These are phyloP conservation scores for Paxillus involutus DNA, from an alignment of 768 basidiomycete genomes.

Conservation along the genomic window DNA sequence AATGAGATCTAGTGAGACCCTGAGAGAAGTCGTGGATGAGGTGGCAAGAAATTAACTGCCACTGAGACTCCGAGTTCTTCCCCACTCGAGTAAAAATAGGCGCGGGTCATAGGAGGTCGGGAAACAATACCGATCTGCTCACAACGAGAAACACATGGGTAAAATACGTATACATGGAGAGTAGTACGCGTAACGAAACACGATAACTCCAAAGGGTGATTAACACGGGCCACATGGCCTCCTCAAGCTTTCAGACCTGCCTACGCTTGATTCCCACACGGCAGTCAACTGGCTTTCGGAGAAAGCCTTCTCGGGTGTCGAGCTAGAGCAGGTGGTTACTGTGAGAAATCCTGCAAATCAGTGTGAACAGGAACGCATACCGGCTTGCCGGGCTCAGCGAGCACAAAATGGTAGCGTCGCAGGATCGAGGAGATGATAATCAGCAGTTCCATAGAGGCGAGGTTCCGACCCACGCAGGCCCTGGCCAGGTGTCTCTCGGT, in stretches of 20 bases:
- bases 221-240: neutral
- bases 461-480: constrained; percentile 82
- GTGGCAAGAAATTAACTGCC: neutral
- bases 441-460: constrained; percentile 76
- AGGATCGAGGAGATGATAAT: constrained; percentile 82
- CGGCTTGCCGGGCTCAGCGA: constrained; percentile 55
- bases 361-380: constrained; percentile 36
- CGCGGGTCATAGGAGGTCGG: too few species aligned
- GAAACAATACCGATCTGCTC: neutral
- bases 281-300: constrained; percentile 79
- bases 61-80: neutral
- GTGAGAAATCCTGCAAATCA: constrained; percentile 4
- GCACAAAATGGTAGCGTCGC: constrained; percentile 71
- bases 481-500: constrained; percentile 33
- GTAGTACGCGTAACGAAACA: neutral
- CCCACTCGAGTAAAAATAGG: too few species aligned
- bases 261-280: constrained; percentile 71
- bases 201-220: neutral
- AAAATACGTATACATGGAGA: neutral
- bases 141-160: neutral
- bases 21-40: constrained; percentile 1
- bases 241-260: constrained; percentile 28
- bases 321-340: constrained; percentile 42
- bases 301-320: constrained; percentile 80
- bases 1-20: neutral